Conservation (phyloP, 768 basidiomycete species). For the Russula compacta region DNA sequence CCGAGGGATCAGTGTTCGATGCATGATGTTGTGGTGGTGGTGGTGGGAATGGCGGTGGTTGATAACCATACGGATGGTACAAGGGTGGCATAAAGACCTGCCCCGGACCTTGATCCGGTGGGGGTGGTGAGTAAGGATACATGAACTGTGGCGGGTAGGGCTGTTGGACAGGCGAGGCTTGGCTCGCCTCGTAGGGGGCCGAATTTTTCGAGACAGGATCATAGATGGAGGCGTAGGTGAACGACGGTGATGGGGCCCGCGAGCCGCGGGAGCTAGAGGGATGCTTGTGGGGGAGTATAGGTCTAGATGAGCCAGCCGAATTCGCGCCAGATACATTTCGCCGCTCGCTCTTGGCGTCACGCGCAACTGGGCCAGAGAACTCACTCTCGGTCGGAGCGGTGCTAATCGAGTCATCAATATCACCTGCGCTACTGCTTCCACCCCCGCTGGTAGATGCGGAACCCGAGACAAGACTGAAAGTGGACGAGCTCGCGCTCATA, state of each 20-base stretch:
- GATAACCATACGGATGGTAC: slow-evolving; percentile 16
- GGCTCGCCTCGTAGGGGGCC: slow-evolving; percentile 24
- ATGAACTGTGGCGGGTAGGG: slow-evolving; percentile 23
- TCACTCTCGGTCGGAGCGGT: slow-evolving; percentile 77
- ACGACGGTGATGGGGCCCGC: slow-evolving; percentile 66
- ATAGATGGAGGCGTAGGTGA: slow-evolving; percentile 66
- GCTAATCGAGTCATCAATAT: slow-evolving; percentile 58
- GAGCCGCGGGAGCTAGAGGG: slow-evolving; percentile 58
- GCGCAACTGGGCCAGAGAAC: slow-evolving; percentile 53
- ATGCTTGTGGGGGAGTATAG: slow-evolving; percentile 42
- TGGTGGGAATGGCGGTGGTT: background rate
- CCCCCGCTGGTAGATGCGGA: slow-evolving; percentile 52
- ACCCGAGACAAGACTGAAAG: slow-evolving; percentile 59
- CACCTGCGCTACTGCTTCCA: slow-evolving; percentile 50
- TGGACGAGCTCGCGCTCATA: slow-evolving; percentile 68
- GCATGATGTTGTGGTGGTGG: slow-evolving; percentile 11
- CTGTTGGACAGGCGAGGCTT: slow-evolving; percentile 25
- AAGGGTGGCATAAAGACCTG: slow-evolving; percentile 21
- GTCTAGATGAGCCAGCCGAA: slow-evolving; percentile 50
- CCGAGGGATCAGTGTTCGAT: slow-evolving; percentile 24
- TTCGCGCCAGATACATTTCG: slow-evolving; percentile 34
- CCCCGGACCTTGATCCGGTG: slow-evolving; percentile 16
- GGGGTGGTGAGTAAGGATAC: slow-evolving; percentile 28
- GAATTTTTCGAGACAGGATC: slow-evolving; percentile 40
- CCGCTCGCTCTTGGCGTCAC: slow-evolving; percentile 48